phyloP scores from a whole-genome alignment of 495 filamentous ascomycete genomes.

The Penicillium soppii region DNA sequence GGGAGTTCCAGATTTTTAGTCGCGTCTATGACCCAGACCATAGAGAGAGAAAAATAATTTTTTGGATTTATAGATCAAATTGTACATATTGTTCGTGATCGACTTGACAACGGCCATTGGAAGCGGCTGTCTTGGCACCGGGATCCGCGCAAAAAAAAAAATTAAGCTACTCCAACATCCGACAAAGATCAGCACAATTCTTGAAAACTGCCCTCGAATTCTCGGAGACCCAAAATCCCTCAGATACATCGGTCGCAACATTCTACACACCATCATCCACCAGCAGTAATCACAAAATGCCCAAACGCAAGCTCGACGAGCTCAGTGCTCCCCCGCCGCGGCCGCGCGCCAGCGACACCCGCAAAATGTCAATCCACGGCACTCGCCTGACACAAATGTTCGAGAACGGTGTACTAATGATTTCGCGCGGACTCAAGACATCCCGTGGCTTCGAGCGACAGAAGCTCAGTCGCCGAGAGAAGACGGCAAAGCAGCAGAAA shows the following conservation, averaged over 20 bases:
- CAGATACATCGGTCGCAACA: not conserved
- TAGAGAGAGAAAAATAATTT: too few relatives aligned
- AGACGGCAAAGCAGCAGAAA: slow-evolving; percentile 57
- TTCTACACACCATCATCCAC: not conserved
- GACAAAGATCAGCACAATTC: slow-evolving; percentile 1
- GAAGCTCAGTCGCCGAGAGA: slow-evolving; percentile 75
- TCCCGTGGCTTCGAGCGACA: slow-evolving; percentile 88
- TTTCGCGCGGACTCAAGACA: slow-evolving; percentile 70
- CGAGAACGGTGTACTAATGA: slow-evolving; percentile 54
- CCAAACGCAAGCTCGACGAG: slow-evolving; percentile 50
- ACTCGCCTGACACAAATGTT: slow-evolving; percentile 54
- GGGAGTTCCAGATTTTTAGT: too few relatives aligned
- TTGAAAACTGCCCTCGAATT: not conserved
- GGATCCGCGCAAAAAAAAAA: slow-evolving; percentile 24
- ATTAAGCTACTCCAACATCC: slow-evolving; percentile 12
- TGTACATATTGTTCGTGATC: too few relatives aligned
- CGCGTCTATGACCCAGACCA: too few relatives aligned
- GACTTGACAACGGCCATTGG: slow-evolving; percentile 6
- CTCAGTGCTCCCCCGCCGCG: slow-evolving; percentile 17
- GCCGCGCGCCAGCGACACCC: slow-evolving; percentile 11
- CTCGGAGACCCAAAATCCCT: not conserved
- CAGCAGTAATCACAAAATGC: slow-evolving; percentile 29
- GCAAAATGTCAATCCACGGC: slow-evolving; percentile 34
- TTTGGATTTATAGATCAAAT: too few relatives aligned
- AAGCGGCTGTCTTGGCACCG: slow-evolving; percentile 21